Conservation (phyloP, 768 basidiomycete genomes). For the Calocybe gangraenosa region DNA sequence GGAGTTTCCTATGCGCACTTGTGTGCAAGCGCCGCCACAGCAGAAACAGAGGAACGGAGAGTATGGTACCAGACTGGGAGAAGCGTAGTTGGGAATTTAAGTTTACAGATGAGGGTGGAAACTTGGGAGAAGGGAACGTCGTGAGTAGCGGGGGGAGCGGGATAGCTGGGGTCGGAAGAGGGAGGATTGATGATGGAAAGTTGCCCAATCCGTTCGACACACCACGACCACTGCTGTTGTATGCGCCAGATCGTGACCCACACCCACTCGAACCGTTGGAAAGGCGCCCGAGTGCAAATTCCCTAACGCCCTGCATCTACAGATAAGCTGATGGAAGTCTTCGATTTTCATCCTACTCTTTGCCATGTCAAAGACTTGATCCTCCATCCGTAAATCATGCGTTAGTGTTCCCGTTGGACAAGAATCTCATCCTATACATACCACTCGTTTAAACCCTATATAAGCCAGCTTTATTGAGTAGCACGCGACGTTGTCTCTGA, state of each 20-base stretch:
- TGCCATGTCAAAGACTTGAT: not conserved
- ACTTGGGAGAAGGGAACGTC: too few relatives aligned
- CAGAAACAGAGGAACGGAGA: slow-evolving; percentile 36
- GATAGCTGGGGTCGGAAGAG: slow-evolving; percentile 2
- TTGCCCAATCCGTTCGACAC: slow-evolving; percentile 5
- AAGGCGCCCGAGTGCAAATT: slow-evolving; percentile 25
- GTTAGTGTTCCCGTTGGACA: not conserved
- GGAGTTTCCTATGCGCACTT: slow-evolving; percentile 52
- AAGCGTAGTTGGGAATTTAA: slow-evolving; percentile 56
- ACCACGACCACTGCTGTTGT: slow-evolving; percentile 12
- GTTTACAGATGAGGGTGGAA: slow-evolving; percentile 30
- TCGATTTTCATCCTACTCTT: not conserved
- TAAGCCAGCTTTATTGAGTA: slow-evolving; percentile 1
- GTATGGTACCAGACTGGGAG: slow-evolving; percentile 62
- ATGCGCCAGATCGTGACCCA: slow-evolving; percentile 23
- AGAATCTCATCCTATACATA: not conserved
- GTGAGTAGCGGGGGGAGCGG: slow-evolving; percentile 7
- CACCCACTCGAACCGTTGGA: slow-evolving; percentile 32
- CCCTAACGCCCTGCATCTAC: not conserved
- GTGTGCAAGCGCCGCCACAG: slow-evolving; percentile 35
- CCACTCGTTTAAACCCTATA: slow-evolving; percentile 10
- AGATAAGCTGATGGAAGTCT: not conserved
- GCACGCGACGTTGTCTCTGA: slow-evolving; percentile 11
- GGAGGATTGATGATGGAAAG: not conserved
- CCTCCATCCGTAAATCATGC: not conserved